Conservation (phyloP, 306 rosid genomes). For the Quercus rubra region DNA sequence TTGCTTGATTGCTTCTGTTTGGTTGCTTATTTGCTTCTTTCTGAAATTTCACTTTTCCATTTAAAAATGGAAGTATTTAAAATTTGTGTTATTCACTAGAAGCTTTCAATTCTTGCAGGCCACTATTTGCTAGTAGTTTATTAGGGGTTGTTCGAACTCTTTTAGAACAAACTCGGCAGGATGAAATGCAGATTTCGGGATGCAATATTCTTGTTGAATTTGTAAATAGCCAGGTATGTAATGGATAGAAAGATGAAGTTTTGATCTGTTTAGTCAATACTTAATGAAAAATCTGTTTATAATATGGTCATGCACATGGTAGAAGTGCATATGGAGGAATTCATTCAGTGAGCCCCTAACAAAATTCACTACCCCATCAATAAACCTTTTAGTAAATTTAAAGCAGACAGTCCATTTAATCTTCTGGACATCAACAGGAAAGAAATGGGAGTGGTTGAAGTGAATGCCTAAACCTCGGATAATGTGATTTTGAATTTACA, state of each 20-base stretch:
- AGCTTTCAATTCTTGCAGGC: conserved; percentile 58
- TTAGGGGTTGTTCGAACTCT: conserved; percentile 75
- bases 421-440: conserved; percentile 17
- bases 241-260: conserved; percentile 18
- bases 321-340: conserved; percentile 8
- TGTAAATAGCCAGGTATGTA: conserved; percentile 70
- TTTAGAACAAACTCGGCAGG: conserved; percentile 69
- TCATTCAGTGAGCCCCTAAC: neutral
- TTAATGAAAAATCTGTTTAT: neutral
- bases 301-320: conserved; percentile 13
- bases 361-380: conserved; percentile 10
- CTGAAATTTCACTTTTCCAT: neutral
- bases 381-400: neutral
- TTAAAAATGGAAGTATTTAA: neutral
- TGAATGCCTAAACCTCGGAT: neutral
- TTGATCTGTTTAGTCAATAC: conserved; percentile 17
- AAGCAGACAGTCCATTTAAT: conserved; percentile 7
- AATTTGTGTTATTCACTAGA: conserved; percentile 10
- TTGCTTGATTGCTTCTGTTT: conserved; percentile 14
- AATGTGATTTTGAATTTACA: neutral
- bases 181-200: conserved; percentile 75
- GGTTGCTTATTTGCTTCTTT: neutral
- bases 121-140: conserved; percentile 74
- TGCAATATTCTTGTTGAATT: conserved; percentile 70
- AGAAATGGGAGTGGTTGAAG: conserved; percentile 16